Evolutionary conservation across 495 filamentous ascomycete genomes (phyloP).

Genomic region (Neurospora sp.): DNA sequence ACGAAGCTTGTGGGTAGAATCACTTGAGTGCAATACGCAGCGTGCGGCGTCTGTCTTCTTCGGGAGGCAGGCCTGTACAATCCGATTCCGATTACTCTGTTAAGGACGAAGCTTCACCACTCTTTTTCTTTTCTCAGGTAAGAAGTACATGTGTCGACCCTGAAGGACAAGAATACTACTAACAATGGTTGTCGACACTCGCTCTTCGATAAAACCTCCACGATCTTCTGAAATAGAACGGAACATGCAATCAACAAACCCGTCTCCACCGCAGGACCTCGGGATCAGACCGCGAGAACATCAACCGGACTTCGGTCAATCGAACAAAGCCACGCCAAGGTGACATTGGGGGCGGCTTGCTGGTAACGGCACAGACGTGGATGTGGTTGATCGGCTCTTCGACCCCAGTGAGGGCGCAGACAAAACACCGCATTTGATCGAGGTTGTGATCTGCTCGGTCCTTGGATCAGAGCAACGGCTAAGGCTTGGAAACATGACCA

Average conservation of each 20-base stretch:
- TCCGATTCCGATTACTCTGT: slow-evolving; percentile 19
- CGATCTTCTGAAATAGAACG: background rate
- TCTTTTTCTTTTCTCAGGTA: slow-evolving; percentile 6
- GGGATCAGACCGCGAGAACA: background rate
- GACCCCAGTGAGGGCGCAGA: background rate
- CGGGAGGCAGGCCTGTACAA: slow-evolving; percentile 3
- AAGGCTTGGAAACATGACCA: background rate
- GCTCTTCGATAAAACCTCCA: background rate
- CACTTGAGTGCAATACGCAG: slow-evolving; percentile 19
- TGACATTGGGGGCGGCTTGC: background rate
- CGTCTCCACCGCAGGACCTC: background rate
- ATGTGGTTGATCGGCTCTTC: background rate
- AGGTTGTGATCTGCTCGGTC: background rate
- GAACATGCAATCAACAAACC: background rate
- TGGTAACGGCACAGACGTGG: background rate
- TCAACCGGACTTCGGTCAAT: background rate
- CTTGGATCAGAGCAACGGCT: background rate
- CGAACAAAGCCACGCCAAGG: background rate
- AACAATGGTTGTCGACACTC: background rate
- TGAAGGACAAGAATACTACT: slow-evolving; percentile 9
- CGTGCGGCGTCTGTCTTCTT: slow-evolving; percentile 1
- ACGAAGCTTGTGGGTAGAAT: slow-evolving; percentile 15
- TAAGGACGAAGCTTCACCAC: slow-evolving; percentile 16
- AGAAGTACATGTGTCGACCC: background rate
- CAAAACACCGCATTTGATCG: background rate